These are phyloP conservation scores for Juncus inflexus DNA, from an alignment of 176 grass and related monocot species.

Conservation along the genomic window DNA sequence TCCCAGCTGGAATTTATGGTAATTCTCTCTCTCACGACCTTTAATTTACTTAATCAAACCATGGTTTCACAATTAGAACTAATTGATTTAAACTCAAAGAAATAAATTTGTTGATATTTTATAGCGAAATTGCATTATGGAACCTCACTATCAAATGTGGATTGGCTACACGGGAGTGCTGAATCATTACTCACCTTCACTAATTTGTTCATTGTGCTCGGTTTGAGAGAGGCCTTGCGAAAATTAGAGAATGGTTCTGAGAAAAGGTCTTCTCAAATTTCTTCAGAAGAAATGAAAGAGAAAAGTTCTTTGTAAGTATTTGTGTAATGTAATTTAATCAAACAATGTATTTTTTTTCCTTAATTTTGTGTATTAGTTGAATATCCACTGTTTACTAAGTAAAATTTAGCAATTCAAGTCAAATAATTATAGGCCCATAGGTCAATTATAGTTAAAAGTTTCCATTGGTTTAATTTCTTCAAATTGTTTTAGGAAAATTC, in stretches of 20 bases:
- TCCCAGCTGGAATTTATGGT: slow-evolving; percentile 97
- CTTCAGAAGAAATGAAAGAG: slow-evolving; percentile 45
- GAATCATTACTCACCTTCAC: slow-evolving; percentile 89
- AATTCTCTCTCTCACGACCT: slow-evolving; percentile 31
- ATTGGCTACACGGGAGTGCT: slow-evolving; percentile 69
- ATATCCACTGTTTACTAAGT: no score
- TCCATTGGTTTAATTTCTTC: no score
- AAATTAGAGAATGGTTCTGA: slow-evolving; percentile 44
- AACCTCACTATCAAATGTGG: slow-evolving; percentile 75
- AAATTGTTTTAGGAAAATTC: no score
- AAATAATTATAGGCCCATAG: no score
- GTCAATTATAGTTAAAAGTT: background rate
- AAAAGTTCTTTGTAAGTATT: slow-evolving; percentile 54
- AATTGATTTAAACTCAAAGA: slow-evolving; percentile 1
- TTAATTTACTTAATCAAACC: background rate
- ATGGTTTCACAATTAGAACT: background rate
- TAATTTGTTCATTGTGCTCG: slow-evolving; percentile 75
- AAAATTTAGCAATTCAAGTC: no score
- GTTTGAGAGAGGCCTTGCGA: slow-evolving; percentile 60
- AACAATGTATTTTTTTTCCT: no score
- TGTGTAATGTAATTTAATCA: background rate
- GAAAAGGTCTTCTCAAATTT: slow-evolving; percentile 27
- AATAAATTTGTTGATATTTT: background rate
- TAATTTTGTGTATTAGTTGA: no score
- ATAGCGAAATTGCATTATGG: slow-evolving; percentile 81